Conservation (phyloP, 169 alveolate genomes). For the Plasmodium knowlesi region DNA sequence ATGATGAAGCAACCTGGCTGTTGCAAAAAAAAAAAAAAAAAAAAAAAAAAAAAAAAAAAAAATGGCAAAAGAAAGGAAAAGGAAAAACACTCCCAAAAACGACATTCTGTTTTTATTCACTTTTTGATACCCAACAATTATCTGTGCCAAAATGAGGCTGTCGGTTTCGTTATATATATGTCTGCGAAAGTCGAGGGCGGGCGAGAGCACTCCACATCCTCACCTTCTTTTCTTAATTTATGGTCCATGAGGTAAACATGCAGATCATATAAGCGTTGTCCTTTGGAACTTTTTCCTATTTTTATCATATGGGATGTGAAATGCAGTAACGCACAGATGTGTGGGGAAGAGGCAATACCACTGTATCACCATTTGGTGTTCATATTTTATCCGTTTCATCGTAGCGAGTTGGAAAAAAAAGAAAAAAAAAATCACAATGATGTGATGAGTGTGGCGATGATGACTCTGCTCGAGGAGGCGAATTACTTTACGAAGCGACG, state of each 20-base stretch:
- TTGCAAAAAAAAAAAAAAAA: background rate
- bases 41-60: too few species aligned
- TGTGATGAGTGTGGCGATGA: background rate
- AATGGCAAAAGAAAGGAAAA: background rate
- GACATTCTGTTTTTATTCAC: background rate
- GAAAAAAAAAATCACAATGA: background rate
- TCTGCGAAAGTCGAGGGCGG: background rate
- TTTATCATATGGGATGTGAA: background rate
- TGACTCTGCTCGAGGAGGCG: background rate
- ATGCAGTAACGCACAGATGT: background rate
- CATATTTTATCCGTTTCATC: background rate
- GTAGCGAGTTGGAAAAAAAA: background rate
- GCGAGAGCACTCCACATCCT: background rate
- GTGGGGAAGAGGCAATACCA: background rate
- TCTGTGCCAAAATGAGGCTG: background rate
- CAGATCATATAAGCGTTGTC: background rate
- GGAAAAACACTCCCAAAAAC: background rate
- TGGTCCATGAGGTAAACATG: background rate
- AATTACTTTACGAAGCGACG: background rate
- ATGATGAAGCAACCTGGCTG: background rate
- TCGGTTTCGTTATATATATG: background rate
- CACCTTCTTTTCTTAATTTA: background rate
- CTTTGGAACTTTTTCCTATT: background rate
- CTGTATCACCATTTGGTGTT: background rate
- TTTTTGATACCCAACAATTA: background rate